Percentiles rank a stretch among this genome's conserved stretches.
Evolutionary conservation across 495 filamentous ascomycete species (phyloP).

Genomic region (Letharia columbiana): DNA sequence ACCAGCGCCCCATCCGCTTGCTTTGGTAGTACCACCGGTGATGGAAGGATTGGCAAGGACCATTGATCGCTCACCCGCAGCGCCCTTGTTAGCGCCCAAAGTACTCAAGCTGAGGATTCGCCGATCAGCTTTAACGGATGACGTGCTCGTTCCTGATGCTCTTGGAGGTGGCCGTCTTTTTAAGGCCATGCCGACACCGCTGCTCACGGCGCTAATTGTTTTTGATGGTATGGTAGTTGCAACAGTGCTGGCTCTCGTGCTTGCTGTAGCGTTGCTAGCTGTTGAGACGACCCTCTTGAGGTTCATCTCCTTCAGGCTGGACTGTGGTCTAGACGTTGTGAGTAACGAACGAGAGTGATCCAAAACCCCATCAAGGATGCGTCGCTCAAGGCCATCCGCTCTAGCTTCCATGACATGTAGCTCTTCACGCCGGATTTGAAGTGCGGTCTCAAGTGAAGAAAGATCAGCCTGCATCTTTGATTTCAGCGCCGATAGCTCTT

Average conservation of each 20-base stretch:
- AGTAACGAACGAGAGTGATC: slow-evolving; percentile 86
- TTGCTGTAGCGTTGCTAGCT: slow-evolving; percentile 36
- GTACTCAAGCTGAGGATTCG: slow-evolving; percentile 84
- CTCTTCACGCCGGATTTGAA: slow-evolving; percentile 82
- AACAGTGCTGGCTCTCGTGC: slow-evolving; percentile 32
- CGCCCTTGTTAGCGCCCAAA: slow-evolving; percentile 68
- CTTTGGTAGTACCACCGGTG: slow-evolving; percentile 22
- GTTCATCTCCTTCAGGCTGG: slow-evolving; percentile 51
- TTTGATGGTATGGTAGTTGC: slow-evolving; percentile 33
- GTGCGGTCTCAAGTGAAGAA: slow-evolving; percentile 77
- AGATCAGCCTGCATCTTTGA: slow-evolving; percentile 71
- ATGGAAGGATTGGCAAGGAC: slow-evolving; percentile 45
- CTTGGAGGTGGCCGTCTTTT: slow-evolving; percentile 37
- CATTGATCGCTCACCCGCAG: slow-evolving; percentile 45
- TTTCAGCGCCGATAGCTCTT: slow-evolving; percentile 64
- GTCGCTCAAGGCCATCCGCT: slow-evolving; percentile 77
- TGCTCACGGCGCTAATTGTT: slow-evolving; percentile 35
- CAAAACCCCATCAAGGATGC: slow-evolving; percentile 89
- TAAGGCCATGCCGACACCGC: slow-evolving; percentile 45
- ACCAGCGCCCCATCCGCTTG: slow-evolving; percentile 34
- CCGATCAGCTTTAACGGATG: slow-evolving; percentile 42
- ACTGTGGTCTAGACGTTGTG: slow-evolving; percentile 44
- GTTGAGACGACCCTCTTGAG: slow-evolving; percentile 62
- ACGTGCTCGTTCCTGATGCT: slow-evolving; percentile 38
- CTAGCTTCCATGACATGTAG: slow-evolving; percentile 79